Evolutionary conservation across 2,329 filamentous ascomycete species (phyloP), one percentile per base, ranked within the genome.

Genomic region (Elsinoe fawcettii): DNA sequence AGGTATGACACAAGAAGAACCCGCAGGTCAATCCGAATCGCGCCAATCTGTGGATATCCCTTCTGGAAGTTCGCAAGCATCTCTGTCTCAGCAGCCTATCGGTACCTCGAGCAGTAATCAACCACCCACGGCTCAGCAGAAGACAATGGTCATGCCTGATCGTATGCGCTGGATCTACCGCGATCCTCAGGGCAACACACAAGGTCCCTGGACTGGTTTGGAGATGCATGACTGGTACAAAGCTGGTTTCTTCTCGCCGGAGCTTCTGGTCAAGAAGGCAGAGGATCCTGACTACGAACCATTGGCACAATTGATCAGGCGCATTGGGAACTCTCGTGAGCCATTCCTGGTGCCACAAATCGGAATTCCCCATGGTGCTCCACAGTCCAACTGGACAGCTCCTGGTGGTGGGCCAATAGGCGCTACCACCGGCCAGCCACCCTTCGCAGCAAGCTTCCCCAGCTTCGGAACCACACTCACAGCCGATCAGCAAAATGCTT

Each of bases 141-240:
- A 90, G 14, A 91, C 87, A 44, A 97, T 99, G 91, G 92, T 99
- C 4, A 97, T 99, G 93, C 93, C 93, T 1, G 93, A 99, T 70
- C 82, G 95, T 12, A 99, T 99, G 90, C 82, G 92, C 65, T 99
- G 93, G 93, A 92, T 96, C 16, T 99, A 99, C 69, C 85, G 95
- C 55, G 93, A 99, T 69, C 93, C 93, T 4, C 89, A 95, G 68
- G 90, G 90, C 20, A 87, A 89, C 61, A 86, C 90, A 5, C 93
- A 99, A 69, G 93, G 93, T 0, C 93, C 93, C 0, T 99, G 93
- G 74, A 96, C 90, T 37, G 93, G 93, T 1, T 76, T 99, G 51
- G 93, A 99, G 72, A 99, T 99, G 93, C 95, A 99, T 64, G 95
- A 99, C 66, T 99, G 93, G 93, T 99, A 97, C 74, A 97, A 97